Evolutionary conservation across 2,329 filamentous ascomycete genomes (phyloP), one percentile per base, ranked within the genome.

Genomic region (Pseudogymnoascus sp.): DNA sequence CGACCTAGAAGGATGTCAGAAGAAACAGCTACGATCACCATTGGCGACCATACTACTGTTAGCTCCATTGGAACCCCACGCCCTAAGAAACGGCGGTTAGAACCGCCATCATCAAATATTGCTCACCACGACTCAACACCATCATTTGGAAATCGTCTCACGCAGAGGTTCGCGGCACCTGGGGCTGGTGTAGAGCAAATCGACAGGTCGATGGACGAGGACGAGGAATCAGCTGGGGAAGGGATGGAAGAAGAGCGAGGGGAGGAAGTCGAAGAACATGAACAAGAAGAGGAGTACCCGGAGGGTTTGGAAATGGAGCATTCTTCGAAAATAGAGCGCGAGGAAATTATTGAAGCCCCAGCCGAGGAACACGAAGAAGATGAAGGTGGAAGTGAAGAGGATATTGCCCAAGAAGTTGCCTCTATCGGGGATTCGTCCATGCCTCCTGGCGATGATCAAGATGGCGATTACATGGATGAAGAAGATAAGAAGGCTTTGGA

Each of bases 1-100:
- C 67, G 65, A 62, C 43, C 63, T 35, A 62, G 67, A 49, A 63
- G 67, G 61, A 58, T 62, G n/a, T 64, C 64, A 61, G 38, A 65
- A 39, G 68, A 71, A 61, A 67, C 67, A n/a, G 71, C 72, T 14
- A 73, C 70, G 12, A 73, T 73, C 39, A 72, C 69, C 3, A 73
- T 73, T 61, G 72, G 70, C 16, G 67, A 72, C 31, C 67, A 71
- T 26, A 73, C 70, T 2, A 63, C 70, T 12, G 72, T 68, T 6
- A 72, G 71, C 37, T 67, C 68, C 16, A 70, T 73, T 61, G 71
- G 71, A 10, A 69, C 66, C 2, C 68, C 68, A 29, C 61, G 55
- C 38, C 65, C 66, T 1, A 72, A 72, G 45, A 65, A 68, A 61
- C 58, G 66, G 58, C 64, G 65, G 33, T 58, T 61, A 8, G 66